These are phyloP conservation scores for Mrakiaceae sp. DNA, from an alignment of 1,284 basidiomycete genomes.

Conservation along the genomic window DNA sequence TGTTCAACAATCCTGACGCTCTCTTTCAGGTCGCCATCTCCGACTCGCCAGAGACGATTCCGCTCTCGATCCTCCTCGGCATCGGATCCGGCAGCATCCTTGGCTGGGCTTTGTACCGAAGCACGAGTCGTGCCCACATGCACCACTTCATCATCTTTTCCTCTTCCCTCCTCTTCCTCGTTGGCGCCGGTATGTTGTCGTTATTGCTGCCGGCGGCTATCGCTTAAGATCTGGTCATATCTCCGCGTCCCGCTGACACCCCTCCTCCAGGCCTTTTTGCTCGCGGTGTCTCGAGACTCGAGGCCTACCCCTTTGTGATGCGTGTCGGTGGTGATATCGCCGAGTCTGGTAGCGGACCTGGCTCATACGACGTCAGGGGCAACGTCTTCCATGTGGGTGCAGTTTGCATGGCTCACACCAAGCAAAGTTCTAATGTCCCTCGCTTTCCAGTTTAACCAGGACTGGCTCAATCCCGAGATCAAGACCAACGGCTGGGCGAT, in stretches of 20 bases:
- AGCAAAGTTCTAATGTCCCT: too few species aligned
- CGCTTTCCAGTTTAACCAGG: slow-evolving; percentile 14
- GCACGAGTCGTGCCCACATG: slow-evolving; percentile 23
- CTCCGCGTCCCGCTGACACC: background rate
- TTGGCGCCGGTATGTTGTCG: slow-evolving; percentile 55
- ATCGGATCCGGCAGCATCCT: slow-evolving; percentile 1
- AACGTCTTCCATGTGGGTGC: background rate
- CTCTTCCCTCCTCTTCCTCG: slow-evolving; percentile 77
- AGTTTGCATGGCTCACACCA: too few species aligned
- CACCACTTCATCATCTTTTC: slow-evolving; percentile 74
- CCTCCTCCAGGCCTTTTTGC: slow-evolving; percentile 47
- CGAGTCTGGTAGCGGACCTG: slow-evolving; percentile 45
- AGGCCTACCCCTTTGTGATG: slow-evolving; percentile 47
- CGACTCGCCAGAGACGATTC: slow-evolving; percentile 27
- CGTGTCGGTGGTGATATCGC: slow-evolving; percentile 63
- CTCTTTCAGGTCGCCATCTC: slow-evolving; percentile 40
- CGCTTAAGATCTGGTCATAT: background rate
- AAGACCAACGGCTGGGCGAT: slow-evolving; percentile 18
- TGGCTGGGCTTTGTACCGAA: slow-evolving; percentile 9
- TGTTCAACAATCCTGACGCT: too few species aligned
- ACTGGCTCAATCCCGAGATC: slow-evolving; percentile 13
- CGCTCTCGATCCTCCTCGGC: background rate
- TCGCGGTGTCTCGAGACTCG: slow-evolving; percentile 55
- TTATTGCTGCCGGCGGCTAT: background rate
- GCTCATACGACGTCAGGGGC: slow-evolving; percentile 51